Evolutionary conservation across 441 rosid species (phyloP), one percentile per base, ranked within the genome.

Genomic region (Gossypium lobatum): DNA sequence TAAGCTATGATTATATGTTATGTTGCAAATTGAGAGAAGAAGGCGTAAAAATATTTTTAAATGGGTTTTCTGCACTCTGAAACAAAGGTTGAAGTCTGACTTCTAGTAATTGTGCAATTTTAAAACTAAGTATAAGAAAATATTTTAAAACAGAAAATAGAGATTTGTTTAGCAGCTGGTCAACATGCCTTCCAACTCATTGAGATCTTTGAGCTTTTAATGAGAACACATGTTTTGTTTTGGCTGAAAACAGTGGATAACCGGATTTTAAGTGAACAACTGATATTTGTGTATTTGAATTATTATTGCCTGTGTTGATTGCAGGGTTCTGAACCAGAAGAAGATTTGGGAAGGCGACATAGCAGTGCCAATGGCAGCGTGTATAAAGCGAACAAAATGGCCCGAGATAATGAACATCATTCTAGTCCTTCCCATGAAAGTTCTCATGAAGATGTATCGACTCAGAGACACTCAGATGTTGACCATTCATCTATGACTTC

Each of bases 301-400:
- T 46, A 46, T 48, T 3, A 46, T 48, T 48, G 11, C 42, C 28
- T 50, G 17, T 54, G 57, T 67, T 63, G 66, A 73, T 76, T 75
- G 73, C 73, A 86, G 91, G 82, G 64, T 42, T 62, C 71, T 34
- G 79, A 74, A 57, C 58, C 54, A 14, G 59, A 13, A 67, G 42
- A 50, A 50, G 20, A 57, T 37, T n/a, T 13, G 28, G 64, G 18
- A 70, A 11, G 6, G 52, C 52, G 9, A 26, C 10, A 26, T 39
- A 72, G 76, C 73, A 79, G 73, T 16, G 39, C 63, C 18, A 2
- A 54, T 28, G 26, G 13, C 62, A 17, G 8, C 4, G 1, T 4
- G n/a, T 11, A 2, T 37, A 34, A 55, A 70, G 34, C n/a, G 18
- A 17, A 28, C 60, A 45, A 55, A 55, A 64, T 10, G 23, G 59